Conservation (phyloP, 352 stramenopile species). For the Globisporangium radiosum region DNA sequence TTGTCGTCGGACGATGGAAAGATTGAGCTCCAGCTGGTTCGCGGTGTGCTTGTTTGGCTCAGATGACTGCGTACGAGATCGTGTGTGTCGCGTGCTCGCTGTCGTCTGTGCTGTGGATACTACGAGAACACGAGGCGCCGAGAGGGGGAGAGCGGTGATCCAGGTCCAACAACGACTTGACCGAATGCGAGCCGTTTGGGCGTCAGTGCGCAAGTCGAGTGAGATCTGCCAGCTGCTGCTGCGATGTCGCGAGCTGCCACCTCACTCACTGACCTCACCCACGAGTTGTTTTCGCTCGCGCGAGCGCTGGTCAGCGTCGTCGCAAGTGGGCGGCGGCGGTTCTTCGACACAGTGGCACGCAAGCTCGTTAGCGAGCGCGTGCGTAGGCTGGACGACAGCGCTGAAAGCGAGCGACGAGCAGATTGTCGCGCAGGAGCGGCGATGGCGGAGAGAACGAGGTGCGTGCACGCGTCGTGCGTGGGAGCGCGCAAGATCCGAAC, state of each 20-base stretch:
- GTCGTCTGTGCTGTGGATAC: background rate
- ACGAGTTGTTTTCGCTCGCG: background rate
- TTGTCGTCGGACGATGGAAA: background rate
- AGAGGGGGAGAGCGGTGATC: too few species aligned
- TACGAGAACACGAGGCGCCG: background rate
- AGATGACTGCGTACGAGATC: too few species aligned
- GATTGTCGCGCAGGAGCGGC: too few species aligned
- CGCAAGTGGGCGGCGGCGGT: background rate
- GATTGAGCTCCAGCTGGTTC: slow-evolving; percentile 3
- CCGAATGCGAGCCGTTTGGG: background rate
- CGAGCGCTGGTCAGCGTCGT: background rate
- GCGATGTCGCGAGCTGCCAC: slow-evolving; percentile 1
- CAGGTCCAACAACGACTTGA: too few species aligned
- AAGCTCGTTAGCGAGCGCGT: background rate
- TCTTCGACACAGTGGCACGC: background rate
- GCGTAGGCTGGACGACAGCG: background rate
- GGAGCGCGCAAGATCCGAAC: slow-evolving; percentile 1
- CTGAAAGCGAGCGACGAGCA: too few species aligned
- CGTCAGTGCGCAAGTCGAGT: background rate
- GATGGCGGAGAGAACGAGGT: too few species aligned
- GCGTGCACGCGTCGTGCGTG: too few species aligned
- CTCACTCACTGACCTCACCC: background rate
- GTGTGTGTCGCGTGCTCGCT: too few species aligned
- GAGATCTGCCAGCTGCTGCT: slow-evolving; percentile 1
- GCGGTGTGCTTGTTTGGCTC: background rate